These are phyloP conservation scores for Mesembryanthemum crystallinum DNA, from an alignment of 148 eudicot genomes.

Conservation along the genomic window DNA sequence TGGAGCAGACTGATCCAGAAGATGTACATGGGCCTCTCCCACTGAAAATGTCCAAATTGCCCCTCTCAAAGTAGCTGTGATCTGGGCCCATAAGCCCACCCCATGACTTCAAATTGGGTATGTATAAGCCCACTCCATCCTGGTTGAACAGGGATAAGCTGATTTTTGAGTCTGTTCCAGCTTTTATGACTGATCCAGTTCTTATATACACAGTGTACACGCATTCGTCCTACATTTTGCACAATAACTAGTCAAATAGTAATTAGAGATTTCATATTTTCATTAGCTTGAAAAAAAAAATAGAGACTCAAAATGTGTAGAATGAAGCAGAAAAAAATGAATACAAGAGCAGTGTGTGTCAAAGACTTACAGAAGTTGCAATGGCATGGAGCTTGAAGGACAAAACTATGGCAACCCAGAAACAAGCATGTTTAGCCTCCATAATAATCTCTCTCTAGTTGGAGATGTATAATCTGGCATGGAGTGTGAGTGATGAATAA, in stretches of 20 bases:
- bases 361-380: background rate
- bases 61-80: conserved; percentile 66
- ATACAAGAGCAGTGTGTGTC: background rate
- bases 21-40: conserved; percentile 50
- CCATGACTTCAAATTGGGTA: conserved; percentile 50
- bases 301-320: too few species aligned
- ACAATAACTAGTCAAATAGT: too few species aligned
- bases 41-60: conserved; percentile 65
- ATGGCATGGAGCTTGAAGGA: background rate
- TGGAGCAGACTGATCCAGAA: conserved; percentile 44
- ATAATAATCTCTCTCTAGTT: background rate
- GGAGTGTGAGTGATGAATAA: background rate
- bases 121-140: conserved; percentile 35
- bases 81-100: conserved; percentile 63
- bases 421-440: background rate
- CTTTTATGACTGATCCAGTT: conserved; percentile 64
- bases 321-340: background rate
- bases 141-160: conserved; percentile 46
- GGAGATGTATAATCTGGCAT: background rate
- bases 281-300: too few species aligned
- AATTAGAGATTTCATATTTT: too few species aligned
- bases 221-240: conserved; percentile 22
- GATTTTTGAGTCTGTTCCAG: conserved; percentile 63
- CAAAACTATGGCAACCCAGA: background rate
- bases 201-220: conserved; percentile 59